These are phyloP conservation scores for Lagenidium giganteum DNA, from an alignment of 352 stramenopile genomes.

Conservation along the genomic window DNA sequence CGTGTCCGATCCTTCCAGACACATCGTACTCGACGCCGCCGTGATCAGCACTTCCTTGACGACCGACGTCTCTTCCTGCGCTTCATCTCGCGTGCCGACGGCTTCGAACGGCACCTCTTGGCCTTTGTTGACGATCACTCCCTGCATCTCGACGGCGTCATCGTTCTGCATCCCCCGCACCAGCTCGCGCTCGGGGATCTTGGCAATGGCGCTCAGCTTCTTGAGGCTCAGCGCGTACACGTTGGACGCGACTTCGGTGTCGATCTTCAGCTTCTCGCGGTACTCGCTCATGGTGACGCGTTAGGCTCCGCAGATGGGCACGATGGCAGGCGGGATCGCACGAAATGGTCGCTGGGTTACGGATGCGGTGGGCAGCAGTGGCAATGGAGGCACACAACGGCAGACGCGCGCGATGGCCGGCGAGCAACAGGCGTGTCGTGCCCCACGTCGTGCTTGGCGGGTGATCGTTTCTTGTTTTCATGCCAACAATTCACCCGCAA, in stretches of 20 bases:
- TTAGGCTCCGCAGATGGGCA: no score
- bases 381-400: no score
- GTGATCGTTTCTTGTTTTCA: no score
- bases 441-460: no score
- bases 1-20: slow-evolving; percentile 68
- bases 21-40: slow-evolving; percentile 74
- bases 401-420: no score
- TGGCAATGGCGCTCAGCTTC: slow-evolving; percentile 57
- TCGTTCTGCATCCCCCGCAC: slow-evolving; percentile 69
- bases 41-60: slow-evolving; percentile 80
- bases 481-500: no score
- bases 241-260: slow-evolving; percentile 73
- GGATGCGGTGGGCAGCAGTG: no score
- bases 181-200: slow-evolving; percentile 61
- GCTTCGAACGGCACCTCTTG: slow-evolving; percentile 78
- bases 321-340: no score
- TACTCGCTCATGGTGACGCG: slow-evolving; percentile 5
- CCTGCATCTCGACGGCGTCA: slow-evolving; percentile 79
- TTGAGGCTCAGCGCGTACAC: slow-evolving; percentile 69
- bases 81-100: slow-evolving; percentile 32
- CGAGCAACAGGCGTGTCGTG: no score
- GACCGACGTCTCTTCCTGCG: slow-evolving; percentile 5
- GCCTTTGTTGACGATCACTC: slow-evolving; percentile 68
- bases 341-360: no score
- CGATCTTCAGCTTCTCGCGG: slow-evolving; percentile 35